Evolutionary conservation across 1,284 basidiomycete species (phyloP).

Genomic region (Sporisorium graminicola): DNA sequence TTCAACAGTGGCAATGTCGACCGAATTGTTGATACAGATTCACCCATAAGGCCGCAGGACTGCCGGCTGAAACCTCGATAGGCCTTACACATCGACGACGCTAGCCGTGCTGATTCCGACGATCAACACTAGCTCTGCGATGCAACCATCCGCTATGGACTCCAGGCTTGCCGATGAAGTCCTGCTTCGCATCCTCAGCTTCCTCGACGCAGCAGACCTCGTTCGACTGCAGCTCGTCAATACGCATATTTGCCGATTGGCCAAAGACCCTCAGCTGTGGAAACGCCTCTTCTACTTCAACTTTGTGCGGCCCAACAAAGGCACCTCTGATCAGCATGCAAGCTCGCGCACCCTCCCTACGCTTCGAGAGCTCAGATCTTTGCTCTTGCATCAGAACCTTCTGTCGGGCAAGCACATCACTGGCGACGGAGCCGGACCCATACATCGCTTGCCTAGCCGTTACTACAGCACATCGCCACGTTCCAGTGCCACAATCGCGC

Average conservation of each 20-base stretch:
- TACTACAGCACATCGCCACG: conserved; percentile 8
- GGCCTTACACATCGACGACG: neutral
- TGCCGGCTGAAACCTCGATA: neutral
- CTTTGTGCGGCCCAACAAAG: conserved; percentile 24
- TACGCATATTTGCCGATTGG: conserved; percentile 24
- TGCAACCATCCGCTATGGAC: conserved; percentile 3
- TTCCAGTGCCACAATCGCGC: neutral
- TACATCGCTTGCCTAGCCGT: conserved; percentile 26
- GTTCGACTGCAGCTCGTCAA: conserved; percentile 28
- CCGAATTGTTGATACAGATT: neutral
- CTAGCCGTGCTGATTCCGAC: neutral
- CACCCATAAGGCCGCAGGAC: neutral
- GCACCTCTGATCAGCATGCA: neutral
- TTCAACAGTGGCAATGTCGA: neutral
- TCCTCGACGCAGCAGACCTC: conserved; percentile 31
- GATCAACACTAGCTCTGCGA: neutral
- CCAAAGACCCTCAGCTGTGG: conserved; percentile 51
- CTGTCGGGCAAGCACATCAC: conserved; percentile 9
- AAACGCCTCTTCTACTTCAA: conserved; percentile 37
- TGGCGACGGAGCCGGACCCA: conserved; percentile 20
- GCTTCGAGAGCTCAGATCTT: conserved; percentile 35
- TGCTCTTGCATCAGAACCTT: conserved; percentile 42
- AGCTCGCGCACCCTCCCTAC: conserved; percentile 18
- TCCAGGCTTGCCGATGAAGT: conserved; percentile 35
- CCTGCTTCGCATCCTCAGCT: conserved; percentile 34